Conservation (phyloP, 1,284 basidiomycete genomes). For the Cryptococcus hybrid region DNA sequence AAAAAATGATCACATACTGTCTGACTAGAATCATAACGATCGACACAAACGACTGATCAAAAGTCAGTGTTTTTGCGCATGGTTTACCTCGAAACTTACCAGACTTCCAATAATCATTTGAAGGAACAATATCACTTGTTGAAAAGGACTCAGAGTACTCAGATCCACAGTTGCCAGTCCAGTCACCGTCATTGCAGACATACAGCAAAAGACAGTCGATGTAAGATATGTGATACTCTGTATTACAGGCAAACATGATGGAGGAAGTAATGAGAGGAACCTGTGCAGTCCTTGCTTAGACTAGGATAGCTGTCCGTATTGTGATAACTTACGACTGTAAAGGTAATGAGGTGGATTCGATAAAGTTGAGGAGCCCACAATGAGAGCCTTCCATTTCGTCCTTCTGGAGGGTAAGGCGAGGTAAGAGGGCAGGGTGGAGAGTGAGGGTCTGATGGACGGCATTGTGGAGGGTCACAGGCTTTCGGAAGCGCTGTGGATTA, state of each 20-base stretch:
- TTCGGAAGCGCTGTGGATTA: background rate
- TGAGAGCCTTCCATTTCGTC: constrained; percentile 8
- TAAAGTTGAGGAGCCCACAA: constrained; percentile 43
- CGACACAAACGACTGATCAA: constrained; percentile 38
- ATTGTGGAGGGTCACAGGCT: constrained; percentile 4
- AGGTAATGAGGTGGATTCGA: constrained; percentile 51
- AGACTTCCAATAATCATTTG: constrained; percentile 49
- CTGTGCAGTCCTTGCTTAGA: constrained; percentile 18
- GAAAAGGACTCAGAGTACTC: constrained; percentile 50
- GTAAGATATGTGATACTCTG: constrained; percentile 49
- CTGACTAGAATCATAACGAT: constrained; percentile 50
- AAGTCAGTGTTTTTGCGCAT: background rate
- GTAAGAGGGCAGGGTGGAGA: constrained; percentile 17
- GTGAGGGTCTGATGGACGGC: constrained; percentile 6
- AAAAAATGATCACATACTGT: constrained; percentile 4
- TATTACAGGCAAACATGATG: constrained; percentile 51
- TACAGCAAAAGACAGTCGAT: constrained; percentile 53
- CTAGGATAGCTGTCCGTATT: background rate
- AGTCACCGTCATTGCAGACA: constrained; percentile 55
- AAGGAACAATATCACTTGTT: constrained; percentile 53
- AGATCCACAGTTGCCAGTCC: constrained; percentile 55
- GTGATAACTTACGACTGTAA: constrained; percentile 47
- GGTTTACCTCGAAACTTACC: constrained; percentile 26
- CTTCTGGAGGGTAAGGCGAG: constrained; percentile 17
- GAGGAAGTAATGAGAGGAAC: constrained; percentile 52